Base-by-base conservation (phyloP, 2,329 filamentous ascomycete species). In the Verticillium zaregamsianum region DNA sequence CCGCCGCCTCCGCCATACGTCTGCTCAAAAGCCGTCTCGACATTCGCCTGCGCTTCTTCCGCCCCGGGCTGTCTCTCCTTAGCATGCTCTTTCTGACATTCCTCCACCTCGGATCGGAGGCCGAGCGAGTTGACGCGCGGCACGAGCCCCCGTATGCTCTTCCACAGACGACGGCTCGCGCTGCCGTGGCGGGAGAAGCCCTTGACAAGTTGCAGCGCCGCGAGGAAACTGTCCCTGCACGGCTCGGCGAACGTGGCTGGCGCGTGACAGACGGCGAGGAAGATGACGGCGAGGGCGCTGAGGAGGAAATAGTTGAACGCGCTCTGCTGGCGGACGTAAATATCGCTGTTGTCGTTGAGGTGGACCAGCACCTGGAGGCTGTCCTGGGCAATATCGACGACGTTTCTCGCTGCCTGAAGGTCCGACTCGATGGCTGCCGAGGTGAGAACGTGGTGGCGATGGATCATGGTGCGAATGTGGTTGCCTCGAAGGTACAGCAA, bases 401-500 rank as follows among this genome's bases (percentile, higher is more conserved):
- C 79, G 0, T 73, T 68, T n/a, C 71, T 73, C 0, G 77, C 77
- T 11, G 70, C 74, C 0, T 71, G 64, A 0, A 70, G 65, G 11
- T 78, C 73, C 0, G 73, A 65, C 1, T 70, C 66, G 23, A 80
- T 79, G 15, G 74, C 72, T 4, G 72, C 68, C 0, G 71, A 66
- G 4, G 72, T 76, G 31, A 80, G 70, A 0, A 81, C 68, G 20
- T 79, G 72, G 20, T 80, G 75, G 0, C 79, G 71, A 58, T 80
- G 77, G 1, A 82, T 77, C 3, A 81, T 68, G 15, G 77, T 80
- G 2, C 78, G 74, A 1, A 77, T 71, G 59, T 81, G 75, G 59
- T 82, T 82, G 0, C 76, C 79, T 2, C 80, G 76, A 0, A 82
- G 71, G 39, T 79, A 79, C 1, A 80, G 67, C 0, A 80, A 65